Base-by-base conservation (phyloP, 2,329 filamentous ascomycete genomes). In the Chaetomiaceae sp. region DNA sequence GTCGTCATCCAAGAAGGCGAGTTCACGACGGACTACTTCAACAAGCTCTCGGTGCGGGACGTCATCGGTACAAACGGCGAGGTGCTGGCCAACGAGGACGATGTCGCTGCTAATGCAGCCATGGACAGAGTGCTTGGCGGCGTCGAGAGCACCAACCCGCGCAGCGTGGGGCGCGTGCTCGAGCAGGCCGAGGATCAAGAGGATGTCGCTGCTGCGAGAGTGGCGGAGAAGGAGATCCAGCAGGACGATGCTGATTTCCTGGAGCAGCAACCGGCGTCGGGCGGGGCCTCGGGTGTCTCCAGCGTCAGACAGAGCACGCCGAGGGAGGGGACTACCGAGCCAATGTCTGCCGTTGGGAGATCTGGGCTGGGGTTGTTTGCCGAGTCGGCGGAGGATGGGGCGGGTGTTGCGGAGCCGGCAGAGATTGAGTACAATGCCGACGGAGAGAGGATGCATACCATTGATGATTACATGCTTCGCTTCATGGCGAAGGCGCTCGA, bases 1-100 rank as follows among this genome's bases (percentile, higher is more conserved):
- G 90, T 99, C 7, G 91, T 99, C 52, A 99, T 99, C 61, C 95
- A 99, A 66, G 94, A 97, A 67, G 94, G 94, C 58, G 90, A 92
- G 61, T 99, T 99, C 68, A 99, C 92, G 0, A 99, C 94, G 0
- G 94, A 99, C 64, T 91, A 96, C 68, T 92, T 96, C 71, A 90
- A 90, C 63, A 90, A 75, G 88, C 38, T 91, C 61, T 74, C 80
- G 2, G 84, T 86, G 46, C 78, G 81, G 33, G 87, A 89, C 55
- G 84, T 88, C 46, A 75, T 89, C 23, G 80, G 78, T 48, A 78
- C 80, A 25, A 64, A 61, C 27, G 63, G 58, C n/a, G 61, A 64
- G 44, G 67, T 70, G 11, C 62, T 72, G 5, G 71, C 81, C 21
- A 76, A 80, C n/a, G 80, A 84, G 60, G 77, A 76, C 3, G 81